Evolutionary conservation across 495 filamentous ascomycete genomes (phyloP).

Genomic region (Neurospora hispaniola): DNA sequence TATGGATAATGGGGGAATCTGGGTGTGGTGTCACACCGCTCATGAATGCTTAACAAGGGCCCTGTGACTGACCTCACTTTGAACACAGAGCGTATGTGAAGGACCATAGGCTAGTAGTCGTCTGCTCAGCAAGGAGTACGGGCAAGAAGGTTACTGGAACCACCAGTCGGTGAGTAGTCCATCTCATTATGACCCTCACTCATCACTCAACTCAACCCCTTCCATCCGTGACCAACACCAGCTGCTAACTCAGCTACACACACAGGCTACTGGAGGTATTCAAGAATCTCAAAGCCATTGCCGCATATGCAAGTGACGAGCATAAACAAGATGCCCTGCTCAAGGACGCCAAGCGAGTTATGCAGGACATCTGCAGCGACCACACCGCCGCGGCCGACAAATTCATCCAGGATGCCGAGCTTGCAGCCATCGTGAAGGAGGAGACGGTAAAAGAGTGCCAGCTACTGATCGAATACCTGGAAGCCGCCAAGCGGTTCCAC

Average conservation of each 20-base stretch:
- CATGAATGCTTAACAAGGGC: not conserved
- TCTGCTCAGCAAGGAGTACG: slow-evolving; percentile 87
- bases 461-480: slow-evolving; percentile 43
- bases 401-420: slow-evolving; percentile 49
- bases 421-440: slow-evolving; percentile 45
- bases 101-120: slow-evolving; percentile 65
- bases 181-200: slow-evolving; percentile 1
- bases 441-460: slow-evolving; percentile 66
- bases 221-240: not conserved
- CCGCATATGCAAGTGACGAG: slow-evolving; percentile 51
- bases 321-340: slow-evolving; percentile 57
- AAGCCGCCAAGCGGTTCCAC: slow-evolving; percentile 46
- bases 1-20: slow-evolving; percentile 7
- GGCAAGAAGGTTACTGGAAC: slow-evolving; percentile 86
- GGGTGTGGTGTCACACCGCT: not conserved
- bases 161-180: slow-evolving; percentile 72
- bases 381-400: slow-evolving; percentile 57
- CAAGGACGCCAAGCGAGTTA: slow-evolving; percentile 54
- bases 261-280: slow-evolving; percentile 40
- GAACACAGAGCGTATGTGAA: slow-evolving; percentile 50
- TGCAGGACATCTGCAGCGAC: slow-evolving; percentile 63
- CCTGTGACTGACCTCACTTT: not conserved
- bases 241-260: not conserved
- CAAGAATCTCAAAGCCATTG: slow-evolving; percentile 60
- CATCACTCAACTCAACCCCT: slow-evolving; percentile 7